phyloP scores from a whole-genome alignment of 352 stramenopile species.

The Pythium pyrilobum region DNA sequence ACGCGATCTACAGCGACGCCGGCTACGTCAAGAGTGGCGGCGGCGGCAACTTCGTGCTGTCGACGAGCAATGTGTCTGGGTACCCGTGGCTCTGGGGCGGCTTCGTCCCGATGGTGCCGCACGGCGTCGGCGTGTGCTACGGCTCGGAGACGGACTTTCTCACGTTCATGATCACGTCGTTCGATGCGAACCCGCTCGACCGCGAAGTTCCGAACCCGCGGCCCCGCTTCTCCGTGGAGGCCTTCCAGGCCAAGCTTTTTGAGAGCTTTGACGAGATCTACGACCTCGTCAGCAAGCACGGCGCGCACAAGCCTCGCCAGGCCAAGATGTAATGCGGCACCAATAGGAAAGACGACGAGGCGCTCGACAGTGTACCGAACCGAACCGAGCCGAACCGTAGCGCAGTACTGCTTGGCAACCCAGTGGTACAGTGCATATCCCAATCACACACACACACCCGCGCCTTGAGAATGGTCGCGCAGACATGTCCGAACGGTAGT shows the following conservation, averaged over 20 bases:
- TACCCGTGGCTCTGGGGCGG: conserved; percentile 95
- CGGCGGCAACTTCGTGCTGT: conserved; percentile 89
- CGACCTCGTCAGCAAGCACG: conserved; percentile 20
- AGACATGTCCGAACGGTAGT: no score
- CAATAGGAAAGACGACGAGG: neutral
- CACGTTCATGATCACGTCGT: conserved; percentile 91
- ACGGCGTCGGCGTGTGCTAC: conserved; percentile 94
- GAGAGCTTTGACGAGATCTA: conserved; percentile 60
- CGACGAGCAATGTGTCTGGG: conserved; percentile 91
- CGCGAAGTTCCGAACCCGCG: conserved; percentile 12
- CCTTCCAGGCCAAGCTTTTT: conserved; percentile 47
- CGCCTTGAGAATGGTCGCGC: no score
- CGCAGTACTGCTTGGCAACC: no score
- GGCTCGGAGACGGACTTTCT: conserved; percentile 87
- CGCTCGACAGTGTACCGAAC: no score
- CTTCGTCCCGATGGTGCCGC: conserved; percentile 86
- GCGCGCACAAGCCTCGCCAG: conserved; percentile 4
- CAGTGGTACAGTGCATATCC: no score
- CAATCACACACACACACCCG: no score
- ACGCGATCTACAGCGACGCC: conserved; percentile 80
- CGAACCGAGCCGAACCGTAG: no score
- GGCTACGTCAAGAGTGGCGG: conserved; percentile 82
- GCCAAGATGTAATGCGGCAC: conserved; percentile 13
- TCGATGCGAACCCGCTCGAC: conserved; percentile 35
- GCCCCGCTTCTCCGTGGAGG: conserved; percentile 29